Evolutionary conservation across 73 alveolate genomes (phyloP), one percentile per base, ranked within the genome.

Genomic region (Diophrys sp.): DNA sequence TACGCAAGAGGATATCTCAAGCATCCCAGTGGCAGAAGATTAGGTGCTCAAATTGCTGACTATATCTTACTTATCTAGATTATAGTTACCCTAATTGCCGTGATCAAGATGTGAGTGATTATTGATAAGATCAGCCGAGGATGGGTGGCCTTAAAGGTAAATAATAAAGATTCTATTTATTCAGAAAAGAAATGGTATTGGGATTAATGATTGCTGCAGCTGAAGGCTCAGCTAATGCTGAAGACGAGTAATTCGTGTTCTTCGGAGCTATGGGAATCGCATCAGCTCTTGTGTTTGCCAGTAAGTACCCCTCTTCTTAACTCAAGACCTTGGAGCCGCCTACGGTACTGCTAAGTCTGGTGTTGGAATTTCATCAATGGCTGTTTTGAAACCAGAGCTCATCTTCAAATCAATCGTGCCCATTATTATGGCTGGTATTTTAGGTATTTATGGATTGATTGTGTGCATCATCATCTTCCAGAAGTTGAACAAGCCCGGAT

Each of bases 371-470:
- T 84, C 98, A 26, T 93, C 98, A 62, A 97, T 97, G 99, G 99
- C 99, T 67, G 99, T 97, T 74, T 83, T 97, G 89, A 94, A 97
- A 75, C 99, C 99, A 54, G 99, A 97, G 56, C 86, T 96, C 89
- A 96, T 97, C 93, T 96, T 97, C 98, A 90, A 91, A 85, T 96
- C 99, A 74, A 96, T 97, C 89, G 96, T 97, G 70, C 99, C 99
- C 25, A 98, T 97, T 80, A 98, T 97, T 91, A 97, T 97, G 99
- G 99, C 99, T 54, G 99, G 99, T 89, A 98, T 97, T 85, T 81
- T 97, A 91, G 99, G 99, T 78, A 97, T 97, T 81, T 97, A 97
- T 89, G 99, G 99, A 62, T 95, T 97, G 71, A 97, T 97, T 90
- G 98, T 97, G 53, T 98, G 99, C 29, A 98, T 97, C 90, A 94